phyloP scores from a whole-genome alignment of 2,329 filamentous ascomycete species.

The Aspergillus texensis region DNA sequence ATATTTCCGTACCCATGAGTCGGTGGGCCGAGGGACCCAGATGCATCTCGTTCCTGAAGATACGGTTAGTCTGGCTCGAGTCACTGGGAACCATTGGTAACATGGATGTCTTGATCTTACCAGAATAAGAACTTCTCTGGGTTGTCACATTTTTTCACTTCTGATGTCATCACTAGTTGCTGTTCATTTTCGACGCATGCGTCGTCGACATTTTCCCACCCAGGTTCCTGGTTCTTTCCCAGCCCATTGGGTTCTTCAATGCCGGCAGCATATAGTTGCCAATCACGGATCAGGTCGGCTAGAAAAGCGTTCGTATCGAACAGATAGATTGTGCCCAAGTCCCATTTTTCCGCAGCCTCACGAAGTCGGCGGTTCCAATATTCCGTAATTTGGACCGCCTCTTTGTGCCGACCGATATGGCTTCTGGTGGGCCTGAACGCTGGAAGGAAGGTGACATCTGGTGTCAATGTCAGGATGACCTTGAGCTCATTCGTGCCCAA shows the following conservation, averaged over 20 bases:
- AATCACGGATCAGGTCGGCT: constrained; percentile 41
- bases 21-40: constrained; percentile 41
- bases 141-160: constrained; percentile 33
- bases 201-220: constrained; percentile 41
- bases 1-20: constrained; percentile 42
- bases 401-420: constrained; percentile 33
- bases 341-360: constrained; percentile 34
- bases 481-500: constrained; percentile 34
- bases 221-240: constrained; percentile 35
- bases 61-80: constrained; percentile 12
- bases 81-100: constrained; percentile 6
- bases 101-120: constrained; percentile 29
- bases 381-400: constrained; percentile 34
- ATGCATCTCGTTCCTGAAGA: constrained; percentile 45
- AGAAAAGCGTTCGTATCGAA: constrained; percentile 45
- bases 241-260: constrained; percentile 39
- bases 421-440: constrained; percentile 32
- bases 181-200: constrained; percentile 35
- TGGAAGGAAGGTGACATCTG: constrained; percentile 45
- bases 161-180: constrained; percentile 35
- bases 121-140: constrained; percentile 46
- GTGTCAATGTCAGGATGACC: constrained; percentile 40
- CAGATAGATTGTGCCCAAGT: constrained; percentile 38
- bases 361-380: constrained; percentile 40
- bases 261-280: constrained; percentile 39